Conservation (phyloP, 306 rosid genomes). For the Cucumis hystrix region DNA sequence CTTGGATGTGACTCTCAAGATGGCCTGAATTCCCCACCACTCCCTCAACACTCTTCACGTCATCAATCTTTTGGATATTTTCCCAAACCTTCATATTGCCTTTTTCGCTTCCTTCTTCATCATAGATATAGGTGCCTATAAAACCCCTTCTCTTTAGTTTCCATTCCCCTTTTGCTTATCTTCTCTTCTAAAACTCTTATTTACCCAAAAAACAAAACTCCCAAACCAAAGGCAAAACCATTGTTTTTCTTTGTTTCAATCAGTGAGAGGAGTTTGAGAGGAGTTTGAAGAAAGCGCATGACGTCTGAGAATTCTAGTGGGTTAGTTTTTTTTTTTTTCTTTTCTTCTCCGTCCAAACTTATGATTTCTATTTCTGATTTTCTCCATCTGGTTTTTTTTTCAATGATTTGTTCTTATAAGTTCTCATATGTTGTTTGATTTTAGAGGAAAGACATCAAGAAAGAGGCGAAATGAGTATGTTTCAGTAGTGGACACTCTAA, state of each 20-base stretch:
- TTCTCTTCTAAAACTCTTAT: not conserved
- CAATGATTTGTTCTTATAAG: too few species aligned
- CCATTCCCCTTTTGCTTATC: not conserved
- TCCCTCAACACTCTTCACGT: not conserved
- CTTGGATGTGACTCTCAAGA: not conserved
- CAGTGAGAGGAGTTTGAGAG: not conserved
- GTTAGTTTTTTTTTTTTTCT: not conserved
- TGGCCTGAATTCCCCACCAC: not conserved
- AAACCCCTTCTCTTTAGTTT: not conserved
- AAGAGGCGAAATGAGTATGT: slow-evolving; percentile 24
- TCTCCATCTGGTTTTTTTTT: not conserved
- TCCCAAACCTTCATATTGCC: not conserved
- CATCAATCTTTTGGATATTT: not conserved
- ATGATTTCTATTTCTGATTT: not conserved
- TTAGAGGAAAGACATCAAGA: not conserved
- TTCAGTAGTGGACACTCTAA: slow-evolving; percentile 39
- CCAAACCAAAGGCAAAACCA: not conserved
- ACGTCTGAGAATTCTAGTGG: slow-evolving; percentile 4
- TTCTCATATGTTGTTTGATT: not conserved
- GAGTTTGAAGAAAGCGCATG: slow-evolving; percentile 1
- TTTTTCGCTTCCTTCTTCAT: not conserved
- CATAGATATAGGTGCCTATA: not conserved
- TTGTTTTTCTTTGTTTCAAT: not conserved
- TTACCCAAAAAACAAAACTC: not conserved
- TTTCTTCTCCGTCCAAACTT: not conserved